Evolutionary conservation across 768 basidiomycete species (phyloP), one percentile per base, ranked within the genome.

Genomic region (Candolleomyces aberdarensis): DNA sequence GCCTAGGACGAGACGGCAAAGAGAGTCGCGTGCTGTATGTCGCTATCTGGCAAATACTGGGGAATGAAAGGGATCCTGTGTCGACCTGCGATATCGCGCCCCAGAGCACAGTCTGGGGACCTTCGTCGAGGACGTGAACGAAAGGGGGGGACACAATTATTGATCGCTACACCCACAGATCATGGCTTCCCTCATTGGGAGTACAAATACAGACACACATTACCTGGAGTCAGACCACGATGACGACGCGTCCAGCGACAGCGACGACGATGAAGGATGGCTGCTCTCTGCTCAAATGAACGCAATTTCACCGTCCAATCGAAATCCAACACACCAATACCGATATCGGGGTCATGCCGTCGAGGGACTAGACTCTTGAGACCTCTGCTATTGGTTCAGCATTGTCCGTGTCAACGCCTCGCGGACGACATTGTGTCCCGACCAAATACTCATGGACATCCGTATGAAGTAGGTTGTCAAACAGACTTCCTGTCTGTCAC

Each of bases 1-100:
- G 52, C 39, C 50, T n/a, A 52, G 56, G 56, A 59, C 47, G 53
- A 59, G 40, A 59, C 52, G 36, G 15, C 57, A 50, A 55, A 43
- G 29, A 17, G 40, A 39, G 53, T 60, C 51, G 59, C 43, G 59
- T 47, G 20, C 51, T 53, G 29, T 22, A 39, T 53, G 26, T 29
- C 49, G 20, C 11, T 20, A 50, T 6, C 49, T 50, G 14, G 1
- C 49, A 50, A 22, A 19, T 29, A 39, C 15, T 15, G 49, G 29
- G 31, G 32, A 10, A 31, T 40, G n/a, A 19, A 26, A 36, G 15
- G 36, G 29, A 5, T 51, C 29, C 49, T 22, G 49, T 20, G 49
- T 19, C 49, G 40, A 19, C 32, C 52, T 54, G 39, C 31, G 52
- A 56, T 40, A 43, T 56, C 54, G 54, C 54, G 54, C 54, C 54